Evolutionary conservation across 2,329 filamentous ascomycete genomes (phyloP).

Genomic region (Cytospora piceicola): DNA sequence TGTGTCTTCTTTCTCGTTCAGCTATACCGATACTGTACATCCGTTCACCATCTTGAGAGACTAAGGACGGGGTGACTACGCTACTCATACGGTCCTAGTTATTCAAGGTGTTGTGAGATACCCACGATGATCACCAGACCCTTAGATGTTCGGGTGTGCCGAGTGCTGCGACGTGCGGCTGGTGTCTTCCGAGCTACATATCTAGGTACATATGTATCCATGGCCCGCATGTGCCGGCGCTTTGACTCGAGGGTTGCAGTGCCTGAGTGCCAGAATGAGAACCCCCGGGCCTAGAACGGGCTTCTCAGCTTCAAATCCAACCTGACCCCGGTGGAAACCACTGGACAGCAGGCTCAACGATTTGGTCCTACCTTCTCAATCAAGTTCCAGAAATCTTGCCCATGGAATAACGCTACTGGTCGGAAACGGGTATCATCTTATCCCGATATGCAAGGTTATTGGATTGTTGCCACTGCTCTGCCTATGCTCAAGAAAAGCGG

Average conservation of each 20-base stretch:
- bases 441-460: not conserved
- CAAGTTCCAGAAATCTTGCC: not conserved
- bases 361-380: too few species aligned
- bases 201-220: not conserved
- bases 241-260: not conserved
- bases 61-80: too few species aligned
- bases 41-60: conserved; percentile 39
- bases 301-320: not conserved
- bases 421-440: not conserved
- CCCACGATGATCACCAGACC: too few species aligned
- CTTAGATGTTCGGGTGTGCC: not conserved
- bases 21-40: conserved; percentile 39
- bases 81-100: too few species aligned
- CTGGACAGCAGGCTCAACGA: too few species aligned
- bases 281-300: too few species aligned
- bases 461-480: not conserved
- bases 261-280: not conserved
- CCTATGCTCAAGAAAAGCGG: not conserved
- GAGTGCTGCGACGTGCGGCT: not conserved
- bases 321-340: too few species aligned
- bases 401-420: not conserved
- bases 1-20: conserved; percentile 38
- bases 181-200: not conserved
- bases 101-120: too few species aligned
- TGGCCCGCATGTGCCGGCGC: not conserved